Conservation (phyloP, 495 filamentous ascomycete genomes). For the Penicillium subrubescens region DNA sequence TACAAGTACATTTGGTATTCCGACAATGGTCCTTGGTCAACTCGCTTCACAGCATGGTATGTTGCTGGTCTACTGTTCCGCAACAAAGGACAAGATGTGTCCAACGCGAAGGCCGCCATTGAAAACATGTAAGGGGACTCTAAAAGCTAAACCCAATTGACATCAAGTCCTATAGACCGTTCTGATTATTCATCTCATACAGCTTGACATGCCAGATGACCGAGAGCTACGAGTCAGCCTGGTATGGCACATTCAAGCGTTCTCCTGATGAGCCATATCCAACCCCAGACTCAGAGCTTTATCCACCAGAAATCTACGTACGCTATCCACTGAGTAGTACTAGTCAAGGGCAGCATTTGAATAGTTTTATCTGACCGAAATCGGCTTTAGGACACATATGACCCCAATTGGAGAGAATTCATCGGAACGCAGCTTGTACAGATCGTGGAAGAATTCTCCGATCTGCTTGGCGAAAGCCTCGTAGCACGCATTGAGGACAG, state of each 20-base stretch:
- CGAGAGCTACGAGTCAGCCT: constrained; percentile 26
- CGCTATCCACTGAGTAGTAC: too few relatives aligned
- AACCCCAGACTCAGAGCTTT: constrained; percentile 29
- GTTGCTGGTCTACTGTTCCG: constrained; percentile 29
- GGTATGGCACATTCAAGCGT: constrained; percentile 35
- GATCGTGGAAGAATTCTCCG: constrained; percentile 34
- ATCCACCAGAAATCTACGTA: constrained; percentile 33
- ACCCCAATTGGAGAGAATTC: constrained; percentile 36
- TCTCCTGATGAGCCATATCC: constrained; percentile 34
- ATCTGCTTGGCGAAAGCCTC: constrained; percentile 22
- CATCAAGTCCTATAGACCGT: neutral
- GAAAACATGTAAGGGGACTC: constrained; percentile 23
- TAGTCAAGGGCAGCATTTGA: too few relatives aligned
- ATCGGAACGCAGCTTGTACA: constrained; percentile 33
- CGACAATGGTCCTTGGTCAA: constrained; percentile 34
- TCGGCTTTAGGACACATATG: constrained; percentile 24
- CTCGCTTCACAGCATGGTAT: constrained; percentile 37
- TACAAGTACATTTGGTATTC: constrained; percentile 34
- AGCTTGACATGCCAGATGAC: constrained; percentile 27
- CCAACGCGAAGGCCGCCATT: constrained; percentile 33
- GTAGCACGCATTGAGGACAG: constrained; percentile 27
- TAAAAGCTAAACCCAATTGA: neutral
- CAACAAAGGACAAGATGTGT: constrained; percentile 29
- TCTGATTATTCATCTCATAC: neutral
- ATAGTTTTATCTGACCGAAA: neutral